These are phyloP conservation scores for Emydomyces testavorans DNA, from an alignment of 2,329 filamentous ascomycete species.

Conservation along the genomic window DNA sequence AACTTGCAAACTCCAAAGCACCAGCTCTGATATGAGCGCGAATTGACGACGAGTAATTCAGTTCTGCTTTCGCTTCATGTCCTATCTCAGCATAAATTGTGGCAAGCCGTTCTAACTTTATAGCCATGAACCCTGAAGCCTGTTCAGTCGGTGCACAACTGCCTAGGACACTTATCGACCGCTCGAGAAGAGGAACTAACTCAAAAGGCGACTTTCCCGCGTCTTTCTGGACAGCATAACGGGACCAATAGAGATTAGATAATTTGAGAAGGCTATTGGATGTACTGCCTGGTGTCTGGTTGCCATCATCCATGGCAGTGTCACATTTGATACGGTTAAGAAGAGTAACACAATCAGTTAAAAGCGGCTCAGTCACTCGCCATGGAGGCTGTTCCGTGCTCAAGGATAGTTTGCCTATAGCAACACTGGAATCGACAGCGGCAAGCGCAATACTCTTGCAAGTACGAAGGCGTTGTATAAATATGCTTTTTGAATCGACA, in stretches of 20 bases:
- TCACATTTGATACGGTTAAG: conserved; percentile 20
- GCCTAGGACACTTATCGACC: conserved; percentile 32
- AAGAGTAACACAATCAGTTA: conserved; percentile 30
- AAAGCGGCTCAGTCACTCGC: conserved; percentile 28
- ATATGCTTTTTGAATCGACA: conserved; percentile 25
- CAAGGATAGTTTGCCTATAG: conserved; percentile 31
- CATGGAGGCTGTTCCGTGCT: conserved; percentile 29
- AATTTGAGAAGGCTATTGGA: conserved; percentile 29
- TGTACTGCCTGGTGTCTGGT: conserved; percentile 11
- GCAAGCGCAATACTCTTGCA: conserved; percentile 31
- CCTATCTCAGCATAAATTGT: conserved; percentile 32
- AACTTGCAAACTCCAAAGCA: conserved; percentile 24
- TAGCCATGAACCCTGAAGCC: conserved; percentile 29
- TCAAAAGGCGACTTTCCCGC: conserved; percentile 24
- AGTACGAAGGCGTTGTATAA: conserved; percentile 24
- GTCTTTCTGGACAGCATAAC: conserved; percentile 36
- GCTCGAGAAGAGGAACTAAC: conserved; percentile 31
- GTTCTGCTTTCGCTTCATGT: conserved; percentile 26
- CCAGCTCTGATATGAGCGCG: conserved; percentile 32
- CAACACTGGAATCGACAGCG: conserved; percentile 32
- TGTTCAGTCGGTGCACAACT: conserved; percentile 27
- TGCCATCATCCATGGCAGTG: conserved; percentile 9
- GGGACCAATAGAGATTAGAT: conserved; percentile 39
- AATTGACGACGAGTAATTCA: conserved; percentile 32
- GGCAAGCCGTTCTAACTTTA: conserved; percentile 38